Percentiles rank a stretch among this genome's conserved stretches.
Conservation (phyloP, 768 basidiomycete species). For the Mycena olivaceomarginata region DNA sequence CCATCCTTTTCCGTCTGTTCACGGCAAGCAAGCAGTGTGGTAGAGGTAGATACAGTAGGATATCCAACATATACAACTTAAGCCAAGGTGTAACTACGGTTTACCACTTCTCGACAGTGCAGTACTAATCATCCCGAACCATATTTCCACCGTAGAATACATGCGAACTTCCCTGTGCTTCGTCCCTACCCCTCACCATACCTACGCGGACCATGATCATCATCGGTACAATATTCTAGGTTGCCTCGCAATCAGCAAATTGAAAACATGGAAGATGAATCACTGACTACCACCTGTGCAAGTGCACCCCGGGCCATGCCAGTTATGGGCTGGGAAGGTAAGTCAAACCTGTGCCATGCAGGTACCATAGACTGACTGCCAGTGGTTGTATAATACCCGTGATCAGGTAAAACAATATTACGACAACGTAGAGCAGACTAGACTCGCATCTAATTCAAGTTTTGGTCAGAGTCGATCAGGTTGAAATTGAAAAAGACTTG, state of each 20-base stretch:
- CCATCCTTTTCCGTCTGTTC: too few species aligned
- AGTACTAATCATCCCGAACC: too few species aligned
- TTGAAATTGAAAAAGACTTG: neutral
- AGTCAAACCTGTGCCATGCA: neutral
- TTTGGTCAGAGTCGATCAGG: neutral
- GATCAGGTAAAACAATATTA: constrained; percentile 9
- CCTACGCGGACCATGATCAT: constrained; percentile 26
- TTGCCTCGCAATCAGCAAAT: neutral
- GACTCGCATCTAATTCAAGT: constrained; percentile 25
- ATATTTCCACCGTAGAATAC: constrained; percentile 2
- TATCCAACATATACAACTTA: too few species aligned
- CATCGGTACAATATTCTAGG: constrained; percentile 27
- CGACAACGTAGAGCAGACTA: constrained; percentile 17
- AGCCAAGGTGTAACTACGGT: too few species aligned
- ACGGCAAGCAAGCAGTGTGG: too few species aligned
- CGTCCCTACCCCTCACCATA: neutral
- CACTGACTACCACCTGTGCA: constrained; percentile 24
- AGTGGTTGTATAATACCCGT: neutral
- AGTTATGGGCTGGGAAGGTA: neutral
- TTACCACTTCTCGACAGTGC: too few species aligned
- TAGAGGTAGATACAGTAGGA: too few species aligned
- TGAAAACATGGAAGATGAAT: neutral
- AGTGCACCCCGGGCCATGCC: constrained; percentile 7
- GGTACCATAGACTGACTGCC: neutral
- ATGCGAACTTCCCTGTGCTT: neutral